Evolutionary conservation across 2,329 filamentous ascomycete species (phyloP), one percentile per base, ranked within the genome.

Genomic region (Gaeumannomyces sp.): DNA sequence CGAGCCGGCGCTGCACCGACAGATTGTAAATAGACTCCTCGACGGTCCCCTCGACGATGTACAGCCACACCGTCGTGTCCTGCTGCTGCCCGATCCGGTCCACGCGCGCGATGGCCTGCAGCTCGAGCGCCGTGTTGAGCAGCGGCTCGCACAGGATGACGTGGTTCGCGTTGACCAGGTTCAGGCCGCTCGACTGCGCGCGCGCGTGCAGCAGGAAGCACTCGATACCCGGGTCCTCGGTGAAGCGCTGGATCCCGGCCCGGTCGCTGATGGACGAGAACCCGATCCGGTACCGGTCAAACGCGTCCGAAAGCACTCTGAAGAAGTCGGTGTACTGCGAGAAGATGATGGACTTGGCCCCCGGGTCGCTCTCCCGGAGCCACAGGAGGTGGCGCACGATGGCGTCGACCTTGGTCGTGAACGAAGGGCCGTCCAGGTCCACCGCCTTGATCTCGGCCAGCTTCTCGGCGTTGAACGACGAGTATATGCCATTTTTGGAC

Each of bases 81-180:
- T 91, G 87, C 68, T 89, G 83, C 76, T 98, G 95, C 0, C 95
- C 95, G 68, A 99, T 99, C 50, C 95, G 87, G 73, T 99, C 93
- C 1, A 99, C 93, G 65, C 95, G 89, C 0, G 94, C 93, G 72
- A 98, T 96, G 19, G 93, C 94, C 75, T 99, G 95, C 13, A 98
- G 82, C 76, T 98, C 95, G 22, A 99, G 86, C 0, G 93, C 93
- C 0, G 94, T 94, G 73, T 98, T 97, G 70, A 98, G 87, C 4
- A 98, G 80, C 2, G 95, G 95, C 73, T 99, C 95, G 74, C 93
- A 97, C 5, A 99, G 83, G 72, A 98, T 96, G 1, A 98, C 93
- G 73, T 98, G 93, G 61, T 88, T 97, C 5, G 94, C 95, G 71
- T 96, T 94, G 69, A 97, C 90, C 0, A 99, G 84, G 67, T 96